Evolutionary conservation across 306 rosid genomes (phyloP), one percentile per base, ranked within the genome.

Genomic region (Macrotyloma uniflorum): DNA sequence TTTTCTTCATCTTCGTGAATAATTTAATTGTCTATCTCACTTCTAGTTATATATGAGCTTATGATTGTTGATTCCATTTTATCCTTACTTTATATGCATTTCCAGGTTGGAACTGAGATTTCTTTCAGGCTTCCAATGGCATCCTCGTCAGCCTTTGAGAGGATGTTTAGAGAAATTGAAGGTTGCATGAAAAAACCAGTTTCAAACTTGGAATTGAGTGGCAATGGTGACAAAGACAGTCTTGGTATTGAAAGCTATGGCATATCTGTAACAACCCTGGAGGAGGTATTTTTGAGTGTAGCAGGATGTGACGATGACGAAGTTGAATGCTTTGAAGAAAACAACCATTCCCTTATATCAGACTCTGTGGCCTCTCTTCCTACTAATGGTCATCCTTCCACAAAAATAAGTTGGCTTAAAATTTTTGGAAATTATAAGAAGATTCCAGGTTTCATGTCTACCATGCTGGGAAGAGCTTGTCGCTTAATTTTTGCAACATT

Each of bases 101-200:
- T 82, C 10, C 88, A 94, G 98, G 98, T 94, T 79, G 98, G 98
- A 79, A 94, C 98, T 20, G 98, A 94, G 89, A 90, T 94, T 84
- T 94, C 97, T 78, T 94, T 94, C 78, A 92, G 95, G 92, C 98
- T 94, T 87, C 98, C 98, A 59, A 75, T 94, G 84, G 86, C 93
- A 53, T 94, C 98, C 70, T 90, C 98, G 43, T 77, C 90, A 14
- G 91, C 90, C 68, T 94, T 94, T 71, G 97, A 92, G 79, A 78
- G 84, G 83, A 87, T 94, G 97, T 94, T 94, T 70, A 85, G 97
- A 87, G 98, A 94, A 88, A 94, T 94, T 80, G 98, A 94, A 91
- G 88, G 87, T 84, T 94, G 88, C 89, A 89, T 89, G 93, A 77
- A 40, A 71, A 85, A 79, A 76, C 82, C 95, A 54, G 72, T 46